These are phyloP conservation scores for Starmerella sp. DNA, from an alignment of 805 yeast species.

Conservation along the genomic window DNA sequence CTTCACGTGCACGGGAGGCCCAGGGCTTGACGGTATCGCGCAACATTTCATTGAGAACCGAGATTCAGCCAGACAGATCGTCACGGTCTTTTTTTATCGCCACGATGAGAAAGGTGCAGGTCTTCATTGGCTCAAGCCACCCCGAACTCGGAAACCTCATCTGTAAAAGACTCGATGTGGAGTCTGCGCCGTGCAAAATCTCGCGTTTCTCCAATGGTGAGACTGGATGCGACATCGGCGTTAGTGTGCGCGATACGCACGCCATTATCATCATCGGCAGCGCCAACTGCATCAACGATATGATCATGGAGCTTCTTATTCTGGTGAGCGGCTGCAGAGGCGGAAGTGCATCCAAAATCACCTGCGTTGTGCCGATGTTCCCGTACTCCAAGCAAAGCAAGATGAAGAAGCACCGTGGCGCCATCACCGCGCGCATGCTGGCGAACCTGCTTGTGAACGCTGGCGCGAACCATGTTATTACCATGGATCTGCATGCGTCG, in stretches of 20 bases:
- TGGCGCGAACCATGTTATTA: constrained; percentile 96
- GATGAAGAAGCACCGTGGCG: constrained; percentile 98
- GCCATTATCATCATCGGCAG: constrained; percentile 89
- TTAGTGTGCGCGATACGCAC: constrained; percentile 92
- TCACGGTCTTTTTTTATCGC: not conserved
- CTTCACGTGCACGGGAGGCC: not conserved
- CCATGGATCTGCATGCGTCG: constrained; percentile 92
- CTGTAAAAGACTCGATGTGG: constrained; percentile 82
- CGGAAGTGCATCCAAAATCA: constrained; percentile 95
- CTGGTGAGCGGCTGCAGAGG: constrained; percentile 93
- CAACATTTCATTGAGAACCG: not conserved
- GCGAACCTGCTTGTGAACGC: constrained; percentile 94
- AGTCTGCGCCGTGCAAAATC: constrained; percentile 84
- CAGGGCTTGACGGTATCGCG: not conserved
- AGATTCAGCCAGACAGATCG: not conserved
- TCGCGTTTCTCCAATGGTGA: constrained; percentile 95
- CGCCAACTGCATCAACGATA: constrained; percentile 77
- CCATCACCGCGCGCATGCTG: constrained; percentile 94
- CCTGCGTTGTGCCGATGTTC: constrained; percentile 94
- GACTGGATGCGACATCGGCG: constrained; percentile 91
- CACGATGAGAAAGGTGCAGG: constrained; percentile 91
- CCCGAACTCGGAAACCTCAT: constrained; percentile 87
- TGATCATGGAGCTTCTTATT: constrained; percentile 89
- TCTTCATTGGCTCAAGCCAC: constrained; percentile 93
- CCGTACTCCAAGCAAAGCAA: constrained; percentile 95